Evolutionary conservation across 1,139 yeast genomes (phyloP), one percentile per base, ranked within the genome.

Genomic region (Suhomyces kunorum): DNA sequence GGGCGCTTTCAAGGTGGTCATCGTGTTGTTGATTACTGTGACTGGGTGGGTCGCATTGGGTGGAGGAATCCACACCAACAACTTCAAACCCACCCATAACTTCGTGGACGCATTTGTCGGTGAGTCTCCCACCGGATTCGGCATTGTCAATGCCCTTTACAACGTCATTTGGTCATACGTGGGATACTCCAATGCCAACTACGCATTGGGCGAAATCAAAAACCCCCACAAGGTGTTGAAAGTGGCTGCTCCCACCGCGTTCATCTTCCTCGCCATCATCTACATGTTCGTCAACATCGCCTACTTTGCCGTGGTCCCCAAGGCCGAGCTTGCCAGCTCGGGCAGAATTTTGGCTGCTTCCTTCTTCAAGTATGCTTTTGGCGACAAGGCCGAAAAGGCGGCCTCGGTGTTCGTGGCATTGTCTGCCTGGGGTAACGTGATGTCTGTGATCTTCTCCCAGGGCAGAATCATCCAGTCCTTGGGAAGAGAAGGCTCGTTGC

Each of bases 41-140:
- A 80, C 87, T 33, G 95, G 95, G 12, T 83, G 89, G 85, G 88
- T 83, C 20, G 94, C 90, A 2, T 71, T 86, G 38, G 87, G 83
- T 40, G 87, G 87, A 26, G 86, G 87, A 17, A 67, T 78, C 47
- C 74, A 78, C 45, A 65, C 68, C 38, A 72, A 76, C 31, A 63
- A 62, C 48, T 76, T 73, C 47, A 62, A 58, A 48, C 68, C 68
- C 47, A 83, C 82, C 27, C 78, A 79, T 48, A 83, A 83, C 55
- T 83, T 84, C 61, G 51, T 55, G 28, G 59, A 84, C 55, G 79
- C 88, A 2, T 85, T 85, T 54, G 63, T 56, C 5, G 87, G 87
- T 29, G 53, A 63, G 19, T 59, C 74, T 34, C 84, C 88, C n/a
- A 69, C 81, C 26, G 90, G 85, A 5, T 85, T 79, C 55, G 92